phyloP scores from a whole-genome alignment of 2,329 filamentous ascomycete genomes.

The Laburnicola sp. region DNA sequence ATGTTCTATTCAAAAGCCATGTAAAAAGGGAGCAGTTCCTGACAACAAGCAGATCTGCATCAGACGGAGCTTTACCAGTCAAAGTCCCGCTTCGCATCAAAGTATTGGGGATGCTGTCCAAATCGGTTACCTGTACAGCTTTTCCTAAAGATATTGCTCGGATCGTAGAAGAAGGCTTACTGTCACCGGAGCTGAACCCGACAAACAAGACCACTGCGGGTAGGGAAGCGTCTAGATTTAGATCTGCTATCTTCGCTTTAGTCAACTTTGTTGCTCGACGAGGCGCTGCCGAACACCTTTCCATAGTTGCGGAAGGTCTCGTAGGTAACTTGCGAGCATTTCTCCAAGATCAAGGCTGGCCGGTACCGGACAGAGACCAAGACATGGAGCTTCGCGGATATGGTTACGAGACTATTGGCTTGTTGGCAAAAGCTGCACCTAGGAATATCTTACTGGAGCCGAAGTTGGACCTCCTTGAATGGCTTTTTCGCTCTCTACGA shows the following conservation, averaged over 20 bases:
- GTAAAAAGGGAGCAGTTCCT: neutral
- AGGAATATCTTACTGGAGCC: conserved; percentile 57
- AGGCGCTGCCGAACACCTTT: conserved; percentile 64
- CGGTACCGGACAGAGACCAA: conserved; percentile 59
- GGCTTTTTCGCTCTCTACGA: conserved; percentile 81
- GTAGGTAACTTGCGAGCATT: conserved; percentile 72
- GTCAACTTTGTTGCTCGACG: conserved; percentile 84
- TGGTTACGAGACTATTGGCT: conserved; percentile 88
- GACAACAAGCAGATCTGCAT: conserved; percentile 15
- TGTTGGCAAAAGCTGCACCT: conserved; percentile 70
- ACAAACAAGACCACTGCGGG: conserved; percentile 55
- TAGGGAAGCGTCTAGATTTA: conserved; percentile 76
- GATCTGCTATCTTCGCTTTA: conserved; percentile 81
- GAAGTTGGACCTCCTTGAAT: conserved; percentile 63
- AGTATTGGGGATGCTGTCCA: conserved; percentile 74
- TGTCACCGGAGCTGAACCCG: conserved; percentile 45
- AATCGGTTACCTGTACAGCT: conserved; percentile 72
- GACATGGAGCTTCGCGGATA: conserved; percentile 71
- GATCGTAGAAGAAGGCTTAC: conserved; percentile 69
- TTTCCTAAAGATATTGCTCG: conserved; percentile 69
- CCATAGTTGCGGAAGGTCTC: conserved; percentile 67
- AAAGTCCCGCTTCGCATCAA: conserved; percentile 75
- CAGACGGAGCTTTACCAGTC: conserved; percentile 50
- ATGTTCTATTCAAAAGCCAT: neutral
- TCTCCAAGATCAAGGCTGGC: conserved; percentile 83